Conservation (phyloP, 2,329 filamentous ascomycete species). For the Lizonia empirigonia region DNA sequence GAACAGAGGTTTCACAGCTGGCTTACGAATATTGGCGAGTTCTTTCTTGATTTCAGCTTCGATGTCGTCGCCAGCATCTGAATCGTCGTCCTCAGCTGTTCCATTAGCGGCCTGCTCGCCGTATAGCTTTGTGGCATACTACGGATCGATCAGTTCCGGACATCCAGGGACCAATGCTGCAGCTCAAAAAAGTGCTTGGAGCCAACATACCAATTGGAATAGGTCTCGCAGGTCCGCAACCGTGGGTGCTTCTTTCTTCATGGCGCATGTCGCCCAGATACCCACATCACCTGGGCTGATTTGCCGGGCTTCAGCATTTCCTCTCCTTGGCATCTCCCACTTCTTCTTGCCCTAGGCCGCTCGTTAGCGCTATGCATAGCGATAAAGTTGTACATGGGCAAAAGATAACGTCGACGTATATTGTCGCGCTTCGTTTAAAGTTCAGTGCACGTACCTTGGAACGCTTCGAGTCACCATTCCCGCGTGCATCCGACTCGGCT, state of each 20-base stretch:
- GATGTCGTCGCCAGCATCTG: constrained; percentile 61
- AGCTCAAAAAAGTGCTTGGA: not conserved
- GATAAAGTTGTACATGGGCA: constrained; percentile 27
- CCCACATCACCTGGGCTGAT: constrained; percentile 73
- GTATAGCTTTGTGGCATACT: constrained; percentile 70
- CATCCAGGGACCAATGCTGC: not conserved
- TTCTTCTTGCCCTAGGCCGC: constrained; percentile 50
- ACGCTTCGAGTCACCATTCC: constrained; percentile 42
- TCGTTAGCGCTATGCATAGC: constrained; percentile 23
- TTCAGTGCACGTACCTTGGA: too few species aligned
- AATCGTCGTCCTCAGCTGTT: constrained; percentile 49
- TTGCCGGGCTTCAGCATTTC: constrained; percentile 36
- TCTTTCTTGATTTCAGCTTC: constrained; percentile 75
- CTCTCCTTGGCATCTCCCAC: constrained; percentile 50
- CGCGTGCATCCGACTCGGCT: constrained; percentile 35
- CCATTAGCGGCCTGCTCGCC: constrained; percentile 45
- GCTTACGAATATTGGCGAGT: constrained; percentile 65
- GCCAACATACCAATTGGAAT: constrained; percentile 65
- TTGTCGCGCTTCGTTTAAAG: too few species aligned
- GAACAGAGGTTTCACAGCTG: constrained; percentile 56
- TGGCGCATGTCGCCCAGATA: constrained; percentile 78
- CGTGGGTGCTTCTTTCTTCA: constrained; percentile 72
- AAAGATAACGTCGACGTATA: too few species aligned
- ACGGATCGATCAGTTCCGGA: constrained; percentile 48
- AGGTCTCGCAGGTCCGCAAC: constrained; percentile 69